Evolutionary conservation across 179 eudicot species (phyloP), one percentile per base, ranked within the genome.

Genomic region (Vitellaria paradoxa): DNA sequence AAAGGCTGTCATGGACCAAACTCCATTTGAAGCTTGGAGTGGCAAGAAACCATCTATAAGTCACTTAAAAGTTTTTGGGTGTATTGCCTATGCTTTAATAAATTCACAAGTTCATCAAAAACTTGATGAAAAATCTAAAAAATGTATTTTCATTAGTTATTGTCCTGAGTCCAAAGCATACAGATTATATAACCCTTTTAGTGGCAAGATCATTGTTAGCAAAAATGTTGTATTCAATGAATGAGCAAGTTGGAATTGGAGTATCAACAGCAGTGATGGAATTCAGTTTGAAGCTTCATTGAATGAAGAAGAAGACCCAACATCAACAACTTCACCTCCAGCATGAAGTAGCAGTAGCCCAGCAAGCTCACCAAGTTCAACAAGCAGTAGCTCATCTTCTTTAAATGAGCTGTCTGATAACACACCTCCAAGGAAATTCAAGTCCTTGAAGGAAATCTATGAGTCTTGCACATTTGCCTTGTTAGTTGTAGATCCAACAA

Each of bases 21-120:
- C 45, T 49, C 71, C 70, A 10, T 49, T 2, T 49, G 71, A 75
- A 61, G 78, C 71, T n/a, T n/a, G n/a, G n/a, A n/a, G n/a, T n/a
- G n/a, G n/a, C n/a, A n/a, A n/a, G n/a, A n/a, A n/a, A n/a, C 2
- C n/a, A n/a, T 75, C n/a, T n/a, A n/a, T n/a, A n/a, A n/a, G n/a
- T 56, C 12, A 56, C 12, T 8, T n/a, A n/a, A n/a, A n/a, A n/a
- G n/a, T n/a, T n/a, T n/a, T n/a, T n/a, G n/a, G n/a, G n/a, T n/a
- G n/a, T n/a, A n/a, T n/a, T n/a, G n/a, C n/a, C n/a, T n/a, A n/a
- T n/a, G n/a, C n/a, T n/a, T n/a, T n/a, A n/a, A n/a, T n/a, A n/a
- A n/a, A n/a, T n/a, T n/a, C n/a, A n/a, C n/a, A n/a, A n/a, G n/a
- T n/a, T n/a, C n/a, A n/a, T n/a, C n/a, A n/a, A n/a, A n/a, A n/a